Base-by-base conservation (phyloP, 2,329 filamentous ascomycete genomes). In the Chrysoporthe austroafricana region DNA sequence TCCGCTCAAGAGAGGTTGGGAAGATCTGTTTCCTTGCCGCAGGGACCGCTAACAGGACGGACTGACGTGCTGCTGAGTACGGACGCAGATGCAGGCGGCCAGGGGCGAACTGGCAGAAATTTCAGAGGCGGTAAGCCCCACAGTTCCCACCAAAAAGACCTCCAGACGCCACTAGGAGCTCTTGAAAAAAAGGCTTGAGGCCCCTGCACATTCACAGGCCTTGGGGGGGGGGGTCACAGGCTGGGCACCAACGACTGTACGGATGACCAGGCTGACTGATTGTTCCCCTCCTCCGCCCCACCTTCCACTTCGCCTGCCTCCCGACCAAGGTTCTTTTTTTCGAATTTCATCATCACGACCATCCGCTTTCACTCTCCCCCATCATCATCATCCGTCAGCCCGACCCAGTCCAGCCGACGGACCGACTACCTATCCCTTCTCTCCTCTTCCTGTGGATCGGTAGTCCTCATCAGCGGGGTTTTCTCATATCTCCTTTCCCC, bases 91-190 rank as follows among this genome's bases (percentile, higher is more conserved):
- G 26, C 26, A 26, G 26, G 26, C 26, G 26, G 26, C 26, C 26
- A 26, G 26, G 26, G 26, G 26, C 26, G 26, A 39, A 39, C 11
- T n/a, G 57, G 62, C 67, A 69, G 67, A 69, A 66, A 69, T 66
- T 69, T 69, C 67, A 69, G 39, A 59, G 46, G 60, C 26, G 48
- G 65, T 48, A 52, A 39, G 54, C 54, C 48, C 59, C 42, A 16
- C 59, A 34, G 4, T 11, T 63, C 67, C 67, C 67, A 66, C 67
- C 54, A 59, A 54, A 61, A 58, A 58, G 48, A 42, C 21, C 26
- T n/a, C 4, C 14, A 13, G 21, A n/a, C 21, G 21, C 59, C 59
- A 61, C 42, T 61, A 18, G 48, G 59, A 61, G 48, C n/a, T 61
- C 43, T 46, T 32, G 42, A 26, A 32, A 32, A 14, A 61, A 36